These are phyloP conservation scores for Fusarium poae DNA, from an alignment of 2,329 filamentous ascomycete genomes.

Conservation along the genomic window DNA sequence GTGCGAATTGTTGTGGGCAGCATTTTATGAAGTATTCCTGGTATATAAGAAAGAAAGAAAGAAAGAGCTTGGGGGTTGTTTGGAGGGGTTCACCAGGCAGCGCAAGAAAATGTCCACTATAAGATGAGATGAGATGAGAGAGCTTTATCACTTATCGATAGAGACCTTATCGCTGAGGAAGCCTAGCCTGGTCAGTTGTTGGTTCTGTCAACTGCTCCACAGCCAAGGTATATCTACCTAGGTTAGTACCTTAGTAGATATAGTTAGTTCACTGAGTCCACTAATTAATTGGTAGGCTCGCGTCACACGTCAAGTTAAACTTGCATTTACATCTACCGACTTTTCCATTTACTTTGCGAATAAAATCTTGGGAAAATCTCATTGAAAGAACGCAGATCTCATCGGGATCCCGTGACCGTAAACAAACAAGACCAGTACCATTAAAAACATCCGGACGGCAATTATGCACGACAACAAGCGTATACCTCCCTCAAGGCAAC, in stretches of 20 bases:
- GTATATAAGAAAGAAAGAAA: slow-evolving; percentile 9
- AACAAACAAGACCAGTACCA: not conserved
- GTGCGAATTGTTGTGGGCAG: slow-evolving; percentile 68
- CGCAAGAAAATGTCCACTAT: slow-evolving; percentile 41
- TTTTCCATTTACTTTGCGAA: not conserved
- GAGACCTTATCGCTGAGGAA: slow-evolving; percentile 12
- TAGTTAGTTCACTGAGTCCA: not conserved
- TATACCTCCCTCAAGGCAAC: slow-evolving; percentile 40
- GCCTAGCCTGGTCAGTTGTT: not conserved
- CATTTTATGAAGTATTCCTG: slow-evolving; percentile 49
- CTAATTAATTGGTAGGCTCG: not conserved
- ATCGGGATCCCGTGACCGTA: not conserved
- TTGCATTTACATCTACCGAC: slow-evolving; percentile 6
- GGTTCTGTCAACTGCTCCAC: not conserved
- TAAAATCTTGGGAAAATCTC: not conserved
- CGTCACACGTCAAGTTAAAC: slow-evolving; percentile 1
- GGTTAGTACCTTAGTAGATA: too few relatives aligned
- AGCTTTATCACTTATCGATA: slow-evolving; percentile 47
- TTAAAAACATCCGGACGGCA: not conserved
- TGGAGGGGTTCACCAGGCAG: slow-evolving; percentile 42
- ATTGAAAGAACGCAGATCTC: not conserved
- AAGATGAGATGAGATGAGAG: slow-evolving; percentile 34
- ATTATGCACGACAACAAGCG: slow-evolving; percentile 55
- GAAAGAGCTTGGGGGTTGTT: slow-evolving; percentile 22
- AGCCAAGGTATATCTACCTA: too few relatives aligned